Evolutionary conservation across 2,329 filamentous ascomycete genomes (phyloP).

Genomic region (Penicillium sp.): DNA sequence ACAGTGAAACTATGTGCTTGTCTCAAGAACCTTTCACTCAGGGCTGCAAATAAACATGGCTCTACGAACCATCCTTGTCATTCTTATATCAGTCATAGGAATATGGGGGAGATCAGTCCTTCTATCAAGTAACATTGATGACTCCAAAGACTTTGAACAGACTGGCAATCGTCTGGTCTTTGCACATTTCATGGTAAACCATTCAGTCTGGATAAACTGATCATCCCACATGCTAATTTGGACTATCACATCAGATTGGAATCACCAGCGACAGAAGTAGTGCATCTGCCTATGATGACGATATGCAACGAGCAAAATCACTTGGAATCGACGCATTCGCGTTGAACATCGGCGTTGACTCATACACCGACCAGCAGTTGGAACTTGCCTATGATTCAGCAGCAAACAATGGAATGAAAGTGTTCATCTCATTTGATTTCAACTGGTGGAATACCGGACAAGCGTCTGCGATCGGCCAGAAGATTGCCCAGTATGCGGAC

Average conservation of each 20-base stretch:
- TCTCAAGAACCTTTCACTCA: neutral
- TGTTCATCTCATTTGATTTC: constrained; percentile 59
- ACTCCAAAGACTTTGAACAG: neutral
- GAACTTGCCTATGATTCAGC: constrained; percentile 51
- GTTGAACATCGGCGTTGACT: constrained; percentile 51
- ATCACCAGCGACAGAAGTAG: constrained; percentile 46
- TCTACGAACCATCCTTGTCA: neutral
- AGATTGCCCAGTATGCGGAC: constrained; percentile 48
- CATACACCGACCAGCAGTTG: constrained; percentile 47
- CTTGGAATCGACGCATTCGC: constrained; percentile 52
- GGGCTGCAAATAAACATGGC: neutral
- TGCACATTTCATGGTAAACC: constrained; percentile 44
- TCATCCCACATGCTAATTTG: neutral
- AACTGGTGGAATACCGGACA: constrained; percentile 48
- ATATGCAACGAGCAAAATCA: constrained; percentile 48
- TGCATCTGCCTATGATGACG: constrained; percentile 49
- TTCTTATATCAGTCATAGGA: neutral
- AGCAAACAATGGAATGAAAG: constrained; percentile 49
- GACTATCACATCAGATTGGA: constrained; percentile 38
- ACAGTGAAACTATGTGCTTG: neutral
- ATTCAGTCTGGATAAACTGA: neutral
- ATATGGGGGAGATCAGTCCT: constrained; percentile 4
- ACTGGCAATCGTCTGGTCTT: constrained; percentile 36
- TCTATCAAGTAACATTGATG: neutral
- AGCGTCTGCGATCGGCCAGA: constrained; percentile 44